Evolutionary conservation across 352 stramenopile genomes (phyloP).

Genomic region (Globisporangium cylindrosporum): DNA sequence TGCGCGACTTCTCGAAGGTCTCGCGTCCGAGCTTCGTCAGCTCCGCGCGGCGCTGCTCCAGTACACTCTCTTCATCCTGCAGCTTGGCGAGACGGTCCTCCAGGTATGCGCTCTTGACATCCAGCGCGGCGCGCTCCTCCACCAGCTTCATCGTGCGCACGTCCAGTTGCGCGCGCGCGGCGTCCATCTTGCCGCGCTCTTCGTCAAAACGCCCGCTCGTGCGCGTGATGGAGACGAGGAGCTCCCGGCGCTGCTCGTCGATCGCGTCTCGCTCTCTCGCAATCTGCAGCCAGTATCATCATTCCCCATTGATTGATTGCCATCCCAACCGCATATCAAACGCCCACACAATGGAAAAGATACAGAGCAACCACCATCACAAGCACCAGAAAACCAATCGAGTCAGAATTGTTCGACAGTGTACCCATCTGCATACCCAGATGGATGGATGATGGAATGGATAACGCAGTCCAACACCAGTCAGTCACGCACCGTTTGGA

Average conservation of each 20-base stretch:
- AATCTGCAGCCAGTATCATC: constrained; percentile 28
- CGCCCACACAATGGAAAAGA: background rate
- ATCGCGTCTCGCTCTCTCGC: constrained; percentile 62
- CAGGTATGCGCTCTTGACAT: constrained; percentile 38
- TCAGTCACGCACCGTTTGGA: constrained; percentile 33
- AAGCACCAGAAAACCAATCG: background rate
- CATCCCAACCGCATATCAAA: background rate
- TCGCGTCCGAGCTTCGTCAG: constrained; percentile 57
- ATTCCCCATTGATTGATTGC: background rate
- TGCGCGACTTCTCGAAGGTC: constrained; percentile 58
- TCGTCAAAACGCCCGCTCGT: constrained; percentile 60
- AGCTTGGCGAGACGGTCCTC: constrained; percentile 54
- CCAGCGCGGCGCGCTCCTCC: constrained; percentile 54
- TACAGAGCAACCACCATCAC: background rate
- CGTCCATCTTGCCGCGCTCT: constrained; percentile 66
- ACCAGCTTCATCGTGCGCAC: constrained; percentile 50
- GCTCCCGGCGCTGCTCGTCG: constrained; percentile 67
- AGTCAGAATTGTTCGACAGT: constrained; percentile 2
- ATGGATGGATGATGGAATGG: background rate
- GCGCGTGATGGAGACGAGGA: constrained; percentile 51
- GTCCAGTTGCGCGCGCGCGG: constrained; percentile 53
- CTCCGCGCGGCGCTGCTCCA: constrained; percentile 50
- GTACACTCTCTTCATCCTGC: constrained; percentile 36
- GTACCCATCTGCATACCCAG: constrained; percentile 4
- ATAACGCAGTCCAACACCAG: background rate